Percentiles rank a stretch among this genome's conserved stretches.
Conservation (phyloP, 1,139 yeast genomes). For the Lodderomyces theae region DNA sequence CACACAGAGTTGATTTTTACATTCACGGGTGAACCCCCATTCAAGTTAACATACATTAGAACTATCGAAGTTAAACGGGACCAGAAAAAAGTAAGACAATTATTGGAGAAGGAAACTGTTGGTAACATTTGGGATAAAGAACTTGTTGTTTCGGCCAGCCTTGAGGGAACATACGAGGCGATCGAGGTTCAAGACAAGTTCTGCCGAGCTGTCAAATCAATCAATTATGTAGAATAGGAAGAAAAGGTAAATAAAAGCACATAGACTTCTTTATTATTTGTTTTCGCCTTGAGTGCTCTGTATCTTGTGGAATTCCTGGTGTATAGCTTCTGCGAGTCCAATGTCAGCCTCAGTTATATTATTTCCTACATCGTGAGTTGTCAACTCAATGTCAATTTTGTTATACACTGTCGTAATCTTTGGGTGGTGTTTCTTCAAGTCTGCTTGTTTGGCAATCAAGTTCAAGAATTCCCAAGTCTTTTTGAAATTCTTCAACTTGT, state of each 20-base stretch:
- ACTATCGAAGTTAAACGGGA: slow-evolving; percentile 33
- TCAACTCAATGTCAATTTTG: slow-evolving; percentile 51
- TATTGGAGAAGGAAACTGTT: slow-evolving; percentile 76
- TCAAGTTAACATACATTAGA: slow-evolving; percentile 55
- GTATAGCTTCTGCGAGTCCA: slow-evolving; percentile 45
- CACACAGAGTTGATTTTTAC: slow-evolving; percentile 68
- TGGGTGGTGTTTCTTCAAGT: slow-evolving; percentile 70
- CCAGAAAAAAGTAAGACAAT: slow-evolving; percentile 26
- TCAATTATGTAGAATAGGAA: slow-evolving; percentile 15
- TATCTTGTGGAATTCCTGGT: slow-evolving; percentile 10
- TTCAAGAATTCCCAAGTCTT: slow-evolving; percentile 66
- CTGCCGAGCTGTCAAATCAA: slow-evolving; percentile 53
- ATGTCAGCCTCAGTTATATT: slow-evolving; percentile 59
- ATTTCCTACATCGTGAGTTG: slow-evolving; percentile 65
- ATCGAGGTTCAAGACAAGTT: slow-evolving; percentile 78
- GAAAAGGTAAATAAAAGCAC: not conserved
- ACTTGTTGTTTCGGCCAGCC: slow-evolving; percentile 69
- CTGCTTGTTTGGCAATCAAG: slow-evolving; percentile 59
- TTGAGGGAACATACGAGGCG: slow-evolving; percentile 95
- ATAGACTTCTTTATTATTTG: not conserved
- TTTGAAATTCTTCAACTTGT: slow-evolving; percentile 50
- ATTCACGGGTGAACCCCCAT: slow-evolving; percentile 73
- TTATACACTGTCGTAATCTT: slow-evolving; percentile 64
- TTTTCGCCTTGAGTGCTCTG: not conserved
- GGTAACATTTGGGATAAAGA: slow-evolving; percentile 66